Evolutionary conservation across 2,329 filamentous ascomycete genomes (phyloP).

Genomic region (Penicillium palitans): DNA sequence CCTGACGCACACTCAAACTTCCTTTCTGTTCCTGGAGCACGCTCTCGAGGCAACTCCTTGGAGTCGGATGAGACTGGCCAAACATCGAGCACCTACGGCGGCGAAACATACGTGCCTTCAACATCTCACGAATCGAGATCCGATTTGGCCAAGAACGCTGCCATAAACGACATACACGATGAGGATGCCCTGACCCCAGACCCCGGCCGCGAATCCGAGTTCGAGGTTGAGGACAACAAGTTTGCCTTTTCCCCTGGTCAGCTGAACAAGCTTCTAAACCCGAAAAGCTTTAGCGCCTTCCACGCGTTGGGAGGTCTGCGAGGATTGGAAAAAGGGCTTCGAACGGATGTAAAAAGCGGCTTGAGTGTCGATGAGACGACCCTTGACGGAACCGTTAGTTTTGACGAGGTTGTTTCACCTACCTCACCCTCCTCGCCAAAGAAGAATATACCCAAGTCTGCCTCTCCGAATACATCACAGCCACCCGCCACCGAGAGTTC

Average conservation of each 20-base stretch:
- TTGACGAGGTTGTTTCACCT: slow-evolving; percentile 57
- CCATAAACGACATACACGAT: slow-evolving; percentile 61
- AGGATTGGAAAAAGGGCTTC: slow-evolving; percentile 72
- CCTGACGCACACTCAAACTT: slow-evolving; percentile 56
- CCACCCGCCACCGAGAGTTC: background rate
- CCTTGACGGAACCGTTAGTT: slow-evolving; percentile 64
- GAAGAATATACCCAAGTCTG: slow-evolving; percentile 30
- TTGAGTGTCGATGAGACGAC: slow-evolving; percentile 68
- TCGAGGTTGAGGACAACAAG: slow-evolving; percentile 64
- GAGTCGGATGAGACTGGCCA: slow-evolving; percentile 61
- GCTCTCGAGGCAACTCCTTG: slow-evolving; percentile 65
- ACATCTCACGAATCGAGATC: slow-evolving; percentile 46
- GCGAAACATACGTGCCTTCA: slow-evolving; percentile 54
- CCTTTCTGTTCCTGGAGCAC: slow-evolving; percentile 62
- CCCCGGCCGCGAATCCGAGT: slow-evolving; percentile 69
- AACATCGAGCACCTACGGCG: slow-evolving; percentile 54
- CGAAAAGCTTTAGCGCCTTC: slow-evolving; percentile 74
- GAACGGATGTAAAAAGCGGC: slow-evolving; percentile 64
- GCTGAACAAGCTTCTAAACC: slow-evolving; percentile 74
- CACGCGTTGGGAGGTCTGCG: slow-evolving; percentile 71
- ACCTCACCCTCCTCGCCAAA: slow-evolving; percentile 5
- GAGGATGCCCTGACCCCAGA: slow-evolving; percentile 67
- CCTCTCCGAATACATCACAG: slow-evolving; percentile 21
- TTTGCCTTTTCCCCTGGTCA: slow-evolving; percentile 75
- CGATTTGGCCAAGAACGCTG: slow-evolving; percentile 46